Evolutionary conservation across 805 yeast genomes (phyloP).

Genomic region (Candida verbasci): DNA sequence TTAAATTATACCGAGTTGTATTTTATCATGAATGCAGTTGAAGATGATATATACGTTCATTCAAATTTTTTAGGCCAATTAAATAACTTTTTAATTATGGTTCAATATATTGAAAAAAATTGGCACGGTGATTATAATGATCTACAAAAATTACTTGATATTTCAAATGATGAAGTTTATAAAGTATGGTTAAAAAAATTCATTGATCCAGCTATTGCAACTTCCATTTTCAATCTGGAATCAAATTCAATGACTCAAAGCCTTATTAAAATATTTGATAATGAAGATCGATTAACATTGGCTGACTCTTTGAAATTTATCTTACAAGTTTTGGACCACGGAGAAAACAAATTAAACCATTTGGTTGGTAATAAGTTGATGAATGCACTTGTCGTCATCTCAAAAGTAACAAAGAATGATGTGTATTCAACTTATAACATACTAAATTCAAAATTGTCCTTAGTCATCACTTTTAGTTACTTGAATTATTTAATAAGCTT

Average conservation of each 20-base stretch:
- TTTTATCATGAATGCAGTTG: constrained; percentile 3
- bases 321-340: constrained; percentile 21
- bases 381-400: constrained; percentile 1
- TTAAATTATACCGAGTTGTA: constrained; percentile 5
- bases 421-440: constrained; percentile 16
- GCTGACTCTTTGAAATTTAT: constrained; percentile 14
- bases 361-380: not conserved
- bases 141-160: constrained; percentile 1
- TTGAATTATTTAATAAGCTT: constrained; percentile 15
- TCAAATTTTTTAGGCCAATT: constrained; percentile 1
- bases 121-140: constrained; percentile 2
- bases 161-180: constrained; percentile 1
- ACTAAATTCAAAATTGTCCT: constrained; percentile 18
- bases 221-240: not conserved
- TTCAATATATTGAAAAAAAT: not conserved
- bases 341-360: constrained; percentile 4
- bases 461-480: constrained; percentile 12
- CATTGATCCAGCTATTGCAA: not conserved
- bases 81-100: not conserved
- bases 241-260: not conserved
- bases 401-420: constrained; percentile 9
- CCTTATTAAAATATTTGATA: not conserved
- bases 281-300: not conserved
- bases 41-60: not conserved
- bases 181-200: constrained; percentile 2